A percentile compares a stretch with the other conserved stretches of the same genome.
Evolutionary conservation across 2,329 filamentous ascomycete species (phyloP).

Genomic region (Trematosphaeria pertusa): DNA sequence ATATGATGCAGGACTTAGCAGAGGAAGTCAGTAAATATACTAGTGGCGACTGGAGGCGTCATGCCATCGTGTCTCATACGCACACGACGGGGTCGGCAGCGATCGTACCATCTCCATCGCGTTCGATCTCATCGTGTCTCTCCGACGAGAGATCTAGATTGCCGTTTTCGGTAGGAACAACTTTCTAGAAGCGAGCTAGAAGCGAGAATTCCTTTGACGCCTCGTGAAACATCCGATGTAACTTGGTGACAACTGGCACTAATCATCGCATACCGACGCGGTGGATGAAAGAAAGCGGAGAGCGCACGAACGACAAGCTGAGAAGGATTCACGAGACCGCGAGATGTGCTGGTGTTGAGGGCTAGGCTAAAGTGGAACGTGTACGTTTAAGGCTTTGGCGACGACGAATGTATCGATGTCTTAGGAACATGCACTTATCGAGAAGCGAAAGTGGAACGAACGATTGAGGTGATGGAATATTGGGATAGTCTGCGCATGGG

Average conservation of each 20-base stretch:
- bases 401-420: slow-evolving; percentile 5
- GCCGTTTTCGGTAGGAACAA: slow-evolving; percentile 1
- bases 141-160: background rate
- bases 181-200: slow-evolving; percentile 10
- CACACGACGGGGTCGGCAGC: no score
- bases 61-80: slow-evolving; percentile 6
- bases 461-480: no score
- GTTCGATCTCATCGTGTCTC: slow-evolving; percentile 2
- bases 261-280: background rate
- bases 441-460: no score
- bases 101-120: no score
- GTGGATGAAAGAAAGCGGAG: background rate
- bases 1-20: background rate
- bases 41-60: background rate
- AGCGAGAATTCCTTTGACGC: slow-evolving; percentile 1
- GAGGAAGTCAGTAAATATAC: background rate
- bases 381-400: background rate
- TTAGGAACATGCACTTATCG: no score
- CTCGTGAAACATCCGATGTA: slow-evolving; percentile 1
- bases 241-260: background rate
- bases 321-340: background rate
- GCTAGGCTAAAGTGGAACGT: background rate
- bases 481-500: no score
- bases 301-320: background rate
- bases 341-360: background rate